Percentiles rank a stretch among this genome's conserved stretches.
Conservation (phyloP, 129 eudicot species). For the Oenanthe sinensis region DNA sequence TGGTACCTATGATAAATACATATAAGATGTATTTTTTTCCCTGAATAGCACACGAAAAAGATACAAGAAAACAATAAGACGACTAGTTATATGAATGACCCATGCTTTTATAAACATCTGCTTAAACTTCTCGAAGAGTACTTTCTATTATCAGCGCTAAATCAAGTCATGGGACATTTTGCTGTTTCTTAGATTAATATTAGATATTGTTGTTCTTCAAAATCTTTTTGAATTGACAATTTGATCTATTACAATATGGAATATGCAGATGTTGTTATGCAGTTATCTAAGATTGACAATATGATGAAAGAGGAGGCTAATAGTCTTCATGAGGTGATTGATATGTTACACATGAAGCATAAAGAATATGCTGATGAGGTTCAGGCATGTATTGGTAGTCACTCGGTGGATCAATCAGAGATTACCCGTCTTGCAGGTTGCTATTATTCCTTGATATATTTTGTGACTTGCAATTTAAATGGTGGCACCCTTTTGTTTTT, state of each 20-base stretch:
- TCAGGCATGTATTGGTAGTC: conserved; percentile 46
- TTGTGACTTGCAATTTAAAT: neutral
- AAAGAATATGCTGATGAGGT: conserved; percentile 67
- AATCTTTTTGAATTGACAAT: conserved; percentile 13
- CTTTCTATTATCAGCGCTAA: neutral
- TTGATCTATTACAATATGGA: conserved; percentile 13
- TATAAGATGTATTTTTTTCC: neutral
- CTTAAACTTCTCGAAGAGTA: neutral
- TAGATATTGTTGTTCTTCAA: neutral
- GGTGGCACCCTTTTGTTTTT: neutral
- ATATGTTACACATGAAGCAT: conserved; percentile 66
- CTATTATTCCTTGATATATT: neutral
- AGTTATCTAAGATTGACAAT: conserved; percentile 48
- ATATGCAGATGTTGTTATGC: conserved; percentile 52
- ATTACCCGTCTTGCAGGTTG: conserved; percentile 62
- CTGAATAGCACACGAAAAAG: neutral
- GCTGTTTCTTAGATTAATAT: neutral
- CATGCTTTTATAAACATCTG: neutral
- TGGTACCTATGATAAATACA: neutral
- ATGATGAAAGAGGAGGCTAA: conserved; percentile 76
- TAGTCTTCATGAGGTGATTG: conserved; percentile 40
- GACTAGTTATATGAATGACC: neutral
- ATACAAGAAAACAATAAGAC: neutral
- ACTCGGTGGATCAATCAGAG: conserved; percentile 69
- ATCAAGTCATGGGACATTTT: neutral